These are phyloP conservation scores for Monosporozyma aerobia DNA, from an alignment of 805 yeast species.

Conservation along the genomic window DNA sequence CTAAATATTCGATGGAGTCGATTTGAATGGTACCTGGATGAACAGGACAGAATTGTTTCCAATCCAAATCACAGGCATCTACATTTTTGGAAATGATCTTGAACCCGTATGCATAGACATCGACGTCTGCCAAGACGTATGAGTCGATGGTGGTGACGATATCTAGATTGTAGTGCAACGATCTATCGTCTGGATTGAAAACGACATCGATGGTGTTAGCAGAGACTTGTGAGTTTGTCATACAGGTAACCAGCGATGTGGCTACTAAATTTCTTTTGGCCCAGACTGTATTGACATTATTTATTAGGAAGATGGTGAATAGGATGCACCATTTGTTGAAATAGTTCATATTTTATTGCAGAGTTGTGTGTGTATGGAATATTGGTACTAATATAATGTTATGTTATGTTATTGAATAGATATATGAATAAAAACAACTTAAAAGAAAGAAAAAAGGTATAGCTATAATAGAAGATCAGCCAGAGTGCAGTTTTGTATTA, in stretches of 20 bases:
- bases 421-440: background rate
- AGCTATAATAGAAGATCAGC: too few species aligned
- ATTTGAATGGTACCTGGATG: constrained; percentile 75
- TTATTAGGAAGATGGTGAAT: background rate
- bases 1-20: constrained; percentile 57
- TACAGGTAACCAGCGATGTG: constrained; percentile 77
- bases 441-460: background rate
- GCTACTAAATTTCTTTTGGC: constrained; percentile 42
- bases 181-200: constrained; percentile 62
- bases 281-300: background rate
- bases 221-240: constrained; percentile 63
- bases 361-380: background rate
- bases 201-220: constrained; percentile 69
- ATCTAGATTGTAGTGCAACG: constrained; percentile 61
- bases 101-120: constrained; percentile 87
- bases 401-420: background rate
- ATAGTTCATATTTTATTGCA: background rate
- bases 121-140: constrained; percentile 57
- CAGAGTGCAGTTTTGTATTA: too few species aligned
- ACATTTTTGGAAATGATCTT: constrained; percentile 47
- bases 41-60: constrained; percentile 89
- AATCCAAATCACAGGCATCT: constrained; percentile 52
- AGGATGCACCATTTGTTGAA: constrained; percentile 2
- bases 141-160: constrained; percentile 61
- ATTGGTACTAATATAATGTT: background rate